Evolutionary conservation across 208 protist genomes (phyloP), one percentile per base, ranked within the genome.

Genomic region (Kentomonas sorsogonicus): DNA sequence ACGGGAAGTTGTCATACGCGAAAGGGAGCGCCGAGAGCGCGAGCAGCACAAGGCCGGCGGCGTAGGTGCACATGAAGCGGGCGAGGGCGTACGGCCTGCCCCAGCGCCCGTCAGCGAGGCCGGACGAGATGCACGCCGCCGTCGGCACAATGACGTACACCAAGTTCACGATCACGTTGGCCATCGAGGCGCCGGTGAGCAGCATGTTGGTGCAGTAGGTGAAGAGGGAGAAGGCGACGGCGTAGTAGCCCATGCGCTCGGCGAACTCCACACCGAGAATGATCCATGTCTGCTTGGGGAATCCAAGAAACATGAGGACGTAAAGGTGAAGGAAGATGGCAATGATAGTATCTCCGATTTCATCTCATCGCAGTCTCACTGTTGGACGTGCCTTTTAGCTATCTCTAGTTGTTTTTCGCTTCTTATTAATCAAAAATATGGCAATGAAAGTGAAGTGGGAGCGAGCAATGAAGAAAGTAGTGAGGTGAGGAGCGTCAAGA

Each of bases 151-250:
- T 29, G 26, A 80, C 63, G 66, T 84, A 88, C 7, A 84, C 44
- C 10, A 38, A 54, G 55, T 84, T 88, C 13, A 82, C 63, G 18
- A 81, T 41, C 18, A 70, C 77, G 36, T 88, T 83, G 0, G 66
- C 66, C 4, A 10, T 38, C 6, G 53, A 57, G 0, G 71, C 53
- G 15, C 67, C 72, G 9, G 69, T 69, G 23, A 47, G 54, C 13
- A 89, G 75, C 71, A 89, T 79, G 22, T 69, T 61, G 2, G 66
- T 79, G 59, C 66, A 73, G 54, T 85, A 89, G 3, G 81, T 89
- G 53, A 79, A 83, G 22, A 89, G 65, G 13, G 77, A 82, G 38
- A 85, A 85, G 36, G 69, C 65, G 11, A 77, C 74, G 2, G 74
- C 74, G 59, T 89, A 89, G 63, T 83, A 85, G 22, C 62, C 81